A percentile compares a stretch with the other conserved stretches of the same genome.
phyloP scores from a whole-genome alignment of 345 rosid genomes.

The Rubroshorea leprosula region DNA sequence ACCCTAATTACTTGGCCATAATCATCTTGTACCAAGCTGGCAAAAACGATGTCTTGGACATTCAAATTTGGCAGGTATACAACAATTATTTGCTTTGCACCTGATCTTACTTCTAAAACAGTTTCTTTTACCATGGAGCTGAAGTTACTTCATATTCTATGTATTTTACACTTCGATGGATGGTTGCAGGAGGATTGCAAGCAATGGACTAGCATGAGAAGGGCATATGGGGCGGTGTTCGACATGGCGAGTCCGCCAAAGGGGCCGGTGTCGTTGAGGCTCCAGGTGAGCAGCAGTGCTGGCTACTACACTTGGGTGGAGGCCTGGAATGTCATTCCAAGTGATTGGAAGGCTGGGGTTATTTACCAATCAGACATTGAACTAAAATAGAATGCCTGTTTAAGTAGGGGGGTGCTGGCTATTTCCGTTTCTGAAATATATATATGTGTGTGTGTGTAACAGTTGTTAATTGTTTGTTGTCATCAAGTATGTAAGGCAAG shows the following conservation, averaged over 20 bases:
- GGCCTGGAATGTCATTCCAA: slow-evolving; percentile 42
- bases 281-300: slow-evolving; percentile 43
- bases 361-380: slow-evolving; percentile 46
- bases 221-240: slow-evolving; percentile 61
- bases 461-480: background rate
- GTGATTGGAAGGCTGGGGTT: slow-evolving; percentile 59
- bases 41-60: slow-evolving; percentile 46
- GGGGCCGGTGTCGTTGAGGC: slow-evolving; percentile 43
- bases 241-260: slow-evolving; percentile 58
- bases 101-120: too few relatives aligned
- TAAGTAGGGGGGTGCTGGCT: background rate
- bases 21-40: slow-evolving; percentile 48
- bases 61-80: slow-evolving; percentile 62
- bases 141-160: too few relatives aligned
- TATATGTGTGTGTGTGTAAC: too few relatives aligned
- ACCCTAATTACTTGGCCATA: slow-evolving; percentile 62
- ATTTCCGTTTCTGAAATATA: background rate
- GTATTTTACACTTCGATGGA: background rate
- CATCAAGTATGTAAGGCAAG: background rate
- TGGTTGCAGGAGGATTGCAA: slow-evolving; percentile 45
- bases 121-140: too few relatives aligned
- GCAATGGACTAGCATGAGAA: slow-evolving; percentile 70
- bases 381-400: slow-evolving; percentile 36
- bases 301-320: slow-evolving; percentile 42
- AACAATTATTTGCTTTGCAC: too few relatives aligned